A percentile compares a stretch with the other conserved stretches of the same genome.
Evolutionary conservation across 179 eudicot species (phyloP).

Genomic region (Beta lomatogona): DNA sequence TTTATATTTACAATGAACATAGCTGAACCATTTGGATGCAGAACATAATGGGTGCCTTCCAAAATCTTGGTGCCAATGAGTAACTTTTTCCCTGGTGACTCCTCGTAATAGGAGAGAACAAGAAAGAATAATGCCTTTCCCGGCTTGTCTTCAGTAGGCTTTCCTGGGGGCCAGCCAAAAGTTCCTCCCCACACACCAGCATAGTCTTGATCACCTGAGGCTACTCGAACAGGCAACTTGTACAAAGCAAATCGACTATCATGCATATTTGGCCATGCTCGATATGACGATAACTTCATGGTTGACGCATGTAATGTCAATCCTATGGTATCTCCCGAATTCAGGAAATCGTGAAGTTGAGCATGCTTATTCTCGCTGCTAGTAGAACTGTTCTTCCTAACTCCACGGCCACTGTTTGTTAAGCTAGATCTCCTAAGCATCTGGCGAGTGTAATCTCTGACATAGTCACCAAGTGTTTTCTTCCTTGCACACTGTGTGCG

Average conservation of each 20-base stretch:
- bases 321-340: conserved; percentile 66
- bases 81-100: conserved; percentile 51
- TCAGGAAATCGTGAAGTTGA: conserved; percentile 67
- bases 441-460: conserved; percentile 52
- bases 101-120: conserved; percentile 63
- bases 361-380: conserved; percentile 62
- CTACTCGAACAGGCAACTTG: conserved; percentile 57
- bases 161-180: conserved; percentile 85
- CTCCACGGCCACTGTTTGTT: conserved; percentile 40
- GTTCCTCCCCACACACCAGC: conserved; percentile 82
- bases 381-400: conserved; percentile 39
- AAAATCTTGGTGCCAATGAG: conserved; percentile 72
- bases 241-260: conserved; percentile 75
- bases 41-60: conserved; percentile 81
- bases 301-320: conserved; percentile 64
- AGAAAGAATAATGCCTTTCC: conserved; percentile 80
- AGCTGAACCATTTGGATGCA: conserved; percentile 92
- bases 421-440: conserved; percentile 62
- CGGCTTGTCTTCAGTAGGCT: conserved; percentile 66
- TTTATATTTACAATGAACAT: conserved; percentile 72
- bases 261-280: conserved; percentile 93
- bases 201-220: conserved; percentile 49
- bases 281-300: conserved; percentile 65
- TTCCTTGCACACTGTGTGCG: conserved; percentile 48
- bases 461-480: conserved; percentile 56